Conservation (phyloP, 805 yeast genomes). For the Myxozyma sirexii region DNA sequence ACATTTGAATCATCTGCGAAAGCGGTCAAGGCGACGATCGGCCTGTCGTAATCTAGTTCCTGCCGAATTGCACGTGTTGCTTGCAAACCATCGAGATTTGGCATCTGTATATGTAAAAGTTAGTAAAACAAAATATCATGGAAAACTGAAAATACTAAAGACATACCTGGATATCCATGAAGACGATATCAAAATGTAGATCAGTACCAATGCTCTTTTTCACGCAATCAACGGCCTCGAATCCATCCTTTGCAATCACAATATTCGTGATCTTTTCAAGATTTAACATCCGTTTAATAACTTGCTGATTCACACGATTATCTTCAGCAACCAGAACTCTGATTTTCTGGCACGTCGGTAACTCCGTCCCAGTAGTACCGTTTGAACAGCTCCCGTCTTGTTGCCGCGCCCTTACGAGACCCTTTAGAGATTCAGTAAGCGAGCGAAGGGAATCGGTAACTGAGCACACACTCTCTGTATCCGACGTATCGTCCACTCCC, state of each 20-base stretch:
- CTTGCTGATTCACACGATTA: conserved; percentile 91
- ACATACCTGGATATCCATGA: conserved; percentile 84
- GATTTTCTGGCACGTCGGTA: not conserved
- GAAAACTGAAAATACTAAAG: not conserved
- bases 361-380: not conserved
- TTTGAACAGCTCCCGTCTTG: not conserved
- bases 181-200: conserved; percentile 63
- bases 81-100: conserved; percentile 82
- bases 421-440: conserved; percentile 7
- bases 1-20: conserved; percentile 92
- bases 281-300: conserved; percentile 81
- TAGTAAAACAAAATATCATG: not conserved
- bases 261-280: conserved; percentile 77
- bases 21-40: conserved; percentile 93
- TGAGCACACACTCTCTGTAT: conserved; percentile 15
- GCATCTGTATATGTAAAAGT: conserved; percentile 57
- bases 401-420: not conserved
- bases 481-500: conserved; percentile 14
- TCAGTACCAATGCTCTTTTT: conserved; percentile 47
- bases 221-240: conserved; percentile 77
- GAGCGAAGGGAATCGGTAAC: conserved; percentile 18
- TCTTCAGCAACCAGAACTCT: conserved; percentile 89
- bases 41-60: conserved; percentile 61
- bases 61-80: conserved; percentile 77
- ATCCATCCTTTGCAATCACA: conserved; percentile 85